Evolutionary conservation across 225 moss, liverwort and hornwort genomes (phyloP).

Genomic region (Pleurozium schreberi): DNA sequence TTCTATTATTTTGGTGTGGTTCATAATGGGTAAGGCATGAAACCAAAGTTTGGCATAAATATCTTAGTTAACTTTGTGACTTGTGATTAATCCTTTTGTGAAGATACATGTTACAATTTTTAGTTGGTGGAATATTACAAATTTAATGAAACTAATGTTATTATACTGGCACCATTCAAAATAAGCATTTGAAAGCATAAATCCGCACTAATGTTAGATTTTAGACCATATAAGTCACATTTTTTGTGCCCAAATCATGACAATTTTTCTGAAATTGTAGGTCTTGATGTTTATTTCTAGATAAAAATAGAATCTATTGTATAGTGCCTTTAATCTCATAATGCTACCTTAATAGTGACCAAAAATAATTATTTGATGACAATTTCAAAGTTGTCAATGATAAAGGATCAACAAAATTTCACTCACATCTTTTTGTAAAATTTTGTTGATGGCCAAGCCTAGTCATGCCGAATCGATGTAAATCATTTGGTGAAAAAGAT

Average conservation of each 20-base stretch:
- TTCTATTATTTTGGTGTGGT: accelerated
- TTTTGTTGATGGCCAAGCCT: background rate
- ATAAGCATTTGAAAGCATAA: accelerated
- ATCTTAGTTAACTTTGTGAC: background rate
- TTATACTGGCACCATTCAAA: background rate
- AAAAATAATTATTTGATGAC: background rate
- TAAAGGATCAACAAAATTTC: background rate
- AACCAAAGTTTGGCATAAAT: background rate
- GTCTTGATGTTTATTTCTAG: too few relatives aligned
- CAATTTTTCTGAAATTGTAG: background rate
- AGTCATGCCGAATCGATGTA: too few relatives aligned
- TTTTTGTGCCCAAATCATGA: accelerated
- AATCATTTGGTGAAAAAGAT: too few relatives aligned
- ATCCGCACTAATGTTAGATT: background rate
- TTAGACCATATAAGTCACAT: background rate
- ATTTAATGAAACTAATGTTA: background rate
- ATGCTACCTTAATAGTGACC: background rate
- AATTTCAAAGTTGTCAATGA: background rate
- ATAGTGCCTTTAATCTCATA: background rate
- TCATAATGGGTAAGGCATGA: accelerated
- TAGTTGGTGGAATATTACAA: accelerated
- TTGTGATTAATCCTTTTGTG: background rate
- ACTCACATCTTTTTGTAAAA: background rate
- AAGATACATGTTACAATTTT: background rate
- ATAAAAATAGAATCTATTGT: background rate